Conservation (phyloP, 2,329 filamentous ascomycete species). For the Colletotrichum paranaense region DNA sequence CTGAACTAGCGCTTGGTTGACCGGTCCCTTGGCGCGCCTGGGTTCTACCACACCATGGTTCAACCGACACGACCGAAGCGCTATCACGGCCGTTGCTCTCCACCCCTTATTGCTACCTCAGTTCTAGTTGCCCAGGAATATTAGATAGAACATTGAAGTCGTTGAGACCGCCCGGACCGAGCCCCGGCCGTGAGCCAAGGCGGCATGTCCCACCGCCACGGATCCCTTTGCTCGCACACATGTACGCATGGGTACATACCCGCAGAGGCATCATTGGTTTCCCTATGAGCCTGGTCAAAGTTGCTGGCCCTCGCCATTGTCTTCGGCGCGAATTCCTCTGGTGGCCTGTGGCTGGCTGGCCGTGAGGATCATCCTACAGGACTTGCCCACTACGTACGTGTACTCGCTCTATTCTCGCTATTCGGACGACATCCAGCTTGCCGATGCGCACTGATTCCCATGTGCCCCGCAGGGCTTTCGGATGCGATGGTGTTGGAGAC, state of each 20-base stretch:
- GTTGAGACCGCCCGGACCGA: slow-evolving; percentile 23
- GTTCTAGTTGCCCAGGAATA: background rate
- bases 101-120: background rate
- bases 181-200: slow-evolving; percentile 28
- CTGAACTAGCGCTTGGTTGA: slow-evolving; percentile 11
- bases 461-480: background rate
- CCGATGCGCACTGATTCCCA: background rate
- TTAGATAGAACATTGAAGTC: background rate
- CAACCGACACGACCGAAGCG: background rate
- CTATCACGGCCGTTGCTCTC: background rate
- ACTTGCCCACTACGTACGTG: background rate
- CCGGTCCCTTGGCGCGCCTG: slow-evolving; percentile 16
- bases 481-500: slow-evolving; percentile 11
- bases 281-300: background rate
- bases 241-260: background rate
- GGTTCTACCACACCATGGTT: background rate
- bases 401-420: slow-evolving; percentile 26
- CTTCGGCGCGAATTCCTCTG: slow-evolving; percentile 14
- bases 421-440: slow-evolving; percentile 18
- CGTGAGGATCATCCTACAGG: background rate
- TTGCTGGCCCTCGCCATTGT: slow-evolving; percentile 14
- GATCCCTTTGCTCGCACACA: slow-evolving; percentile 17
- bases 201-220: slow-evolving; percentile 26
- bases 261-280: slow-evolving; percentile 6
- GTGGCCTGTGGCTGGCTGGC: background rate